phyloP scores from a whole-genome alignment of 352 stramenopile genomes.

The Globisporangium splendens region DNA sequence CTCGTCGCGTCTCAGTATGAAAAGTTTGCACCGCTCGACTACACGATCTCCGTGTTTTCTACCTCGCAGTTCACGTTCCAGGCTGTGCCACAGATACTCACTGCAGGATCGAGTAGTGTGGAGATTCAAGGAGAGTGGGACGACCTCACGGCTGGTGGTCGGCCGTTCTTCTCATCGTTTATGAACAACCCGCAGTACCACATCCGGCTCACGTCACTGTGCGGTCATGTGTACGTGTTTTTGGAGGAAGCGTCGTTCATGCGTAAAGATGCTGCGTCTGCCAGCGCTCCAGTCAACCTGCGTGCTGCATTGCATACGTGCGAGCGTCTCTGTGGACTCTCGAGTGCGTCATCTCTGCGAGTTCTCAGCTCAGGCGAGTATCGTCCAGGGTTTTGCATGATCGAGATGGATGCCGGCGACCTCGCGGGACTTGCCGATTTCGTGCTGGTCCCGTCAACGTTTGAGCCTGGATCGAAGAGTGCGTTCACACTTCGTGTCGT shows the following conservation, averaged over 20 bases:
- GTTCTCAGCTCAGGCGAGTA: conserved; percentile 78
- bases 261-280: conserved; percentile 20
- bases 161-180: conserved; percentile 71
- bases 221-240: conserved; percentile 51
- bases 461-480: conserved; percentile 36
- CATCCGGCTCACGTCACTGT: conserved; percentile 30
- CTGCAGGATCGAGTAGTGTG: conserved; percentile 28
- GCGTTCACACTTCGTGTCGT: conserved; percentile 59
- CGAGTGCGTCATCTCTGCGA: conserved; percentile 18
- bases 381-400: conserved; percentile 69
- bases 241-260: conserved; percentile 49
- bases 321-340: conserved; percentile 47
- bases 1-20: conserved; percentile 92
- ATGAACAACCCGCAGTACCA: conserved; percentile 83
- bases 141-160: conserved; percentile 39
- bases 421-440: conserved; percentile 33
- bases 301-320: conserved; percentile 45
- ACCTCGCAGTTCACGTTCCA: conserved; percentile 69
- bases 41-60: conserved; percentile 85
- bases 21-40: conserved; percentile 87
- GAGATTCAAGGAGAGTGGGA: conserved; percentile 51
- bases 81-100: conserved; percentile 42
- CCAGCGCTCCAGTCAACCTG: conserved; percentile 60
- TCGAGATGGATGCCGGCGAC: conserved; percentile 36
- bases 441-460: conserved; percentile 76